Evolutionary conservation across 345 rosid genomes (phyloP).

Genomic region (Microthlaspi erraticum): DNA sequence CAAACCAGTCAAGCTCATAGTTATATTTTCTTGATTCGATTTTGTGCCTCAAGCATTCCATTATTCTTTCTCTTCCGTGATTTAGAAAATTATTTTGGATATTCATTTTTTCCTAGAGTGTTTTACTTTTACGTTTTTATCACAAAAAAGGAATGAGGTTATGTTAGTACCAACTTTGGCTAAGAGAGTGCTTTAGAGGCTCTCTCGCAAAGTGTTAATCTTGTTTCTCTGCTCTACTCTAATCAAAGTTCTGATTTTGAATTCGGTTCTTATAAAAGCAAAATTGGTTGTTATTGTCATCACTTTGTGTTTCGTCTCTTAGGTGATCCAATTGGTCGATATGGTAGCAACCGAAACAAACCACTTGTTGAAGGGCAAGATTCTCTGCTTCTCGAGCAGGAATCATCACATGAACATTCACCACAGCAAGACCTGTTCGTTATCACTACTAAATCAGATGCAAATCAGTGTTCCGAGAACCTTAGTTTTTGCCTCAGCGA

Average conservation of each 20-base stretch:
- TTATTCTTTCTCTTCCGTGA: neutral
- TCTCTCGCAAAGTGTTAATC: too few species aligned
- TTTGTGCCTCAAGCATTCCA: neutral
- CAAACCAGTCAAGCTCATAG: neutral
- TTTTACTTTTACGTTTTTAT: too few species aligned
- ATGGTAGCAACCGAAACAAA: conserved; percentile 37
- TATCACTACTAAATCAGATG: conserved; percentile 30
- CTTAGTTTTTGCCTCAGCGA: conserved; percentile 38
- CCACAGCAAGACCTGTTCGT: neutral
- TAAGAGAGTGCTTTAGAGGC: too few species aligned
- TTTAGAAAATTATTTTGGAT: too few species aligned
- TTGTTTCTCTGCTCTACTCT: too few species aligned
- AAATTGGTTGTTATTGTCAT: neutral
- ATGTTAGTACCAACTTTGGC: too few species aligned
- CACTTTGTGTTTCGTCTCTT: conserved; percentile 17
- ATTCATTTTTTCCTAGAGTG: too few species aligned
- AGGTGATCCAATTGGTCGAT: conserved; percentile 46
- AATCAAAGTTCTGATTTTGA: too few species aligned
- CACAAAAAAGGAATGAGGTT: too few species aligned
- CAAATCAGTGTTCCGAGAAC: conserved; percentile 32
- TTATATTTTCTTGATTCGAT: neutral
- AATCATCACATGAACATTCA: conserved; percentile 17
- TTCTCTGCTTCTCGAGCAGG: conserved; percentile 28
- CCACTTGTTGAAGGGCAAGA: conserved; percentile 37
- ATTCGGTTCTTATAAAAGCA: neutral